Evolutionary conservation across 2,329 filamentous ascomycete species (phyloP), one percentile per base, ranked within the genome.

Genomic region (Penicillium freii): DNA sequence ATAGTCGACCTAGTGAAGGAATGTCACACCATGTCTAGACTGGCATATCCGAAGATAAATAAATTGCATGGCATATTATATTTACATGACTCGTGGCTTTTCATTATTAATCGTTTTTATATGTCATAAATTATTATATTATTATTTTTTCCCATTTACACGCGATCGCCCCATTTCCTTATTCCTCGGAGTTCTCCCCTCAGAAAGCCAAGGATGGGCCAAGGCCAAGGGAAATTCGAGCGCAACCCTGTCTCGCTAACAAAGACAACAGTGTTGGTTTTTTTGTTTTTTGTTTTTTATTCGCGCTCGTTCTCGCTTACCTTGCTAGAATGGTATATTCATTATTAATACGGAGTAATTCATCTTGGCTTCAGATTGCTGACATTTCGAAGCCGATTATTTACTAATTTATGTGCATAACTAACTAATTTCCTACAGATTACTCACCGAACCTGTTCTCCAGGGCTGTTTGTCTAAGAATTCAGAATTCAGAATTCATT

Each of bases 1-100:
- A 23, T 33, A 27, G 34, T 36, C 6, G 36, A 38, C 3, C 17
- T 38, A n/a, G n/a, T 38, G 10, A 17, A 39, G 9, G 4, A 34
- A 21, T 54, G 29, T 40, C 45, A 36, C 15, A 55, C 36, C 45
- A 55, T 51, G 27, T 31, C 46, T 17, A 51, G 31, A 39, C 17
- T 38, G 29, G 29, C 38, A 13, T 17, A 7, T 21, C 46, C 48
- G 48, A 46, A 40, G 33, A 29, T 46, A 45, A 19, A 10, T n/a
- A 52, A 29, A 60, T 57, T 55, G 49, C 61, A 60, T 62, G 61
- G 58, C 61, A 29, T 65, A 29, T 66, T 66, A 53, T 66, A 53
- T 13, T 33, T 17, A 17, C 62, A 66, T 62, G 56, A 60, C 61
- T 65, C 64, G 61, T 61, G 64, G 52, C 51, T 44, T 40, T 42